phyloP scores from a whole-genome alignment of 164 flowering plant genomes.

The Dillenia turbinata region DNA sequence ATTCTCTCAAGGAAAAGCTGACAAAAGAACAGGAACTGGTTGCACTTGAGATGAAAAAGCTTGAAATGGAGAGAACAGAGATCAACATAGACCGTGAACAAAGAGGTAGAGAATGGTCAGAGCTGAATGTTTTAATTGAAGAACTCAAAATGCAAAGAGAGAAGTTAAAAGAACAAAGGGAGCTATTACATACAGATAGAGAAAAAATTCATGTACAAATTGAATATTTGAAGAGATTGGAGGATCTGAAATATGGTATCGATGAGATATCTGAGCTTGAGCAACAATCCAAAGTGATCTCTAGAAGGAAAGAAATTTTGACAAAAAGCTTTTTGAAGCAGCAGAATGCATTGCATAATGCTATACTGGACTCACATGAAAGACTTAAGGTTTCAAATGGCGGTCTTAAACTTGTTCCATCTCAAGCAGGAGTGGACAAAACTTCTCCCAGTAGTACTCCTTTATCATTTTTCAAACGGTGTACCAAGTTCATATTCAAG shows the following conservation, averaged over 20 bases:
- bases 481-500: slow-evolving; percentile 54
- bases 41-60: slow-evolving; percentile 58
- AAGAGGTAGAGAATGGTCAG: slow-evolving; percentile 77
- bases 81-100: slow-evolving; percentile 64
- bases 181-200: slow-evolving; percentile 70
- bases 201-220: slow-evolving; percentile 55
- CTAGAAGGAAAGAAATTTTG: slow-evolving; percentile 18
- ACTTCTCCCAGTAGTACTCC: slow-evolving; percentile 39
- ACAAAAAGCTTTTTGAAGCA: slow-evolving; percentile 23
- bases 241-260: slow-evolving; percentile 44
- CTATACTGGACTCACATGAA: slow-evolving; percentile 10
- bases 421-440: slow-evolving; percentile 18
- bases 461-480: slow-evolving; percentile 69
- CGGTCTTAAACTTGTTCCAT: slow-evolving; percentile 16
- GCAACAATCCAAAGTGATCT: slow-evolving; percentile 21
- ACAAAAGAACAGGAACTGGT: slow-evolving; percentile 63
- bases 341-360: slow-evolving; percentile 12
- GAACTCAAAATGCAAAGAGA: slow-evolving; percentile 78
- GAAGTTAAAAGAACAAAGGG: slow-evolving; percentile 77
- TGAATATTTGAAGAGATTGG: slow-evolving; percentile 52
- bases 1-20: slow-evolving; percentile 50
- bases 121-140: slow-evolving; percentile 60
- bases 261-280: slow-evolving; percentile 35
- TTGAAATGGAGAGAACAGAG: slow-evolving; percentile 67
- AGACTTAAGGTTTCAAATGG: slow-evolving; percentile 9